Evolutionary conservation across 1,139 yeast genomes (phyloP).

Genomic region (Suhomyces bokatorum): DNA sequence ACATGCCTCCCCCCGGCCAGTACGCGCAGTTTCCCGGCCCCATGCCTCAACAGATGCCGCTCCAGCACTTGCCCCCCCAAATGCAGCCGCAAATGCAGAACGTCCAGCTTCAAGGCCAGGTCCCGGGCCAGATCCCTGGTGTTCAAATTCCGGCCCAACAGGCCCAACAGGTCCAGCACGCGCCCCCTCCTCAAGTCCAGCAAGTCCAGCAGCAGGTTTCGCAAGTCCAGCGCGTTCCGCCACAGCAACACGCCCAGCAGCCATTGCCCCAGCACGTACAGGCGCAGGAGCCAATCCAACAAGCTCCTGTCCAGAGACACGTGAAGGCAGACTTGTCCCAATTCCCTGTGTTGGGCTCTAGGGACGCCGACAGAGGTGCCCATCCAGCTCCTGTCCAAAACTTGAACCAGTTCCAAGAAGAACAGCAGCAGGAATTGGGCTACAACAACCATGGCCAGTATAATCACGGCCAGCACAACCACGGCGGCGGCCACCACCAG

Average conservation of each 20-base stretch:
- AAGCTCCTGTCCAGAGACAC: conserved; percentile 13
- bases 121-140: conserved; percentile 2
- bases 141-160: conserved; percentile 1
- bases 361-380: conserved; percentile 23
- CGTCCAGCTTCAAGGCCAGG: conserved; percentile 16
- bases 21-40: conserved; percentile 35
- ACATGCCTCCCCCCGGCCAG: conserved; percentile 41
- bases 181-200: conserved; percentile 15
- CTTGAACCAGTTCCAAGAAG: neutral
- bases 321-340: conserved; percentile 43
- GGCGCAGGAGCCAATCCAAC: conserved; percentile 10
- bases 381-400: neutral
- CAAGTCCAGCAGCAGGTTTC: conserved; percentile 17
- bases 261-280: conserved; percentile 16
- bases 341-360: conserved; percentile 54
- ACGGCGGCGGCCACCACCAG: conserved; percentile 12
- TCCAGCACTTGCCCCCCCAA: conserved; percentile 27
- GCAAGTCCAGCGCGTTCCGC: conserved; percentile 13
- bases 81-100: conserved; percentile 16
- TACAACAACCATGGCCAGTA: conserved; percentile 13
- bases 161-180: neutral
- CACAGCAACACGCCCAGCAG: conserved; percentile 13
- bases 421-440: conserved; percentile 3
- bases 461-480: conserved; percentile 7
- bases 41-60: conserved; percentile 23